Base-by-base conservation (phyloP, 441 rosid species). In the Cnidoscolus chayamansa region DNA sequence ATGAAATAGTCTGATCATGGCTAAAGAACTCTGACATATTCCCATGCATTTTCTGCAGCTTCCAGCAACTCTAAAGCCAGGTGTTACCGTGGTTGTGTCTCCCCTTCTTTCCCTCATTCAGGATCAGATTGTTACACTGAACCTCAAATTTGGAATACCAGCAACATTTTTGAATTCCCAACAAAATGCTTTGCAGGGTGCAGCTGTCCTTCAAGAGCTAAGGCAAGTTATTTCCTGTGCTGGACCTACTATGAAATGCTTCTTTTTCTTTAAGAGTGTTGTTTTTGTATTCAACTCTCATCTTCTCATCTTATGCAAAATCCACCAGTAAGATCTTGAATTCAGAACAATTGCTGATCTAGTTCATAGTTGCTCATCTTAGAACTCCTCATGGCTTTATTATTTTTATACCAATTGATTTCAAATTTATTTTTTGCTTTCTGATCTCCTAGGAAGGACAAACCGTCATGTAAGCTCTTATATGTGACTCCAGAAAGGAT, bases 401-500 rank as follows among this genome's bases (percentile, higher is more conserved):
- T 30, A 19, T 67, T 32, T 59, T 55, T 30, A 25, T 70, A 15
- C 64, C 51, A 66, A 62, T 17, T 63, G 25, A 45, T 40, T 72
- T 58, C 17, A 30, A 55, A 51, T 60, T 75, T 10, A 25, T 67
- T 2, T 60, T 74, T 25, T 67, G 63, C 67, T 56, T 49, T 60
- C 79, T 58, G 63, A 75, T 77, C 68, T 73, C 76, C 74, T 76
- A 86, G 90, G 78, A 86, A 80, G 64, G 93, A 86, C 72, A 86
- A 82, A 48, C 98, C 99, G 35, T 91, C 90, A 37, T 85, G 97
- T 82, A 90, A 89, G 81, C 96, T 94, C 69, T 81, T 94, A 66
- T 92, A 92, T 67, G 97, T 92, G 78, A 94, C 98, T 74, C 98
- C 97, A 73, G 95, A 92, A 79, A 89, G 84, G 89, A 85, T 88